A percentile compares a stretch with the other conserved stretches of the same genome.
Conservation (phyloP, 345 rosid species). For the Boechera retrofracta region DNA sequence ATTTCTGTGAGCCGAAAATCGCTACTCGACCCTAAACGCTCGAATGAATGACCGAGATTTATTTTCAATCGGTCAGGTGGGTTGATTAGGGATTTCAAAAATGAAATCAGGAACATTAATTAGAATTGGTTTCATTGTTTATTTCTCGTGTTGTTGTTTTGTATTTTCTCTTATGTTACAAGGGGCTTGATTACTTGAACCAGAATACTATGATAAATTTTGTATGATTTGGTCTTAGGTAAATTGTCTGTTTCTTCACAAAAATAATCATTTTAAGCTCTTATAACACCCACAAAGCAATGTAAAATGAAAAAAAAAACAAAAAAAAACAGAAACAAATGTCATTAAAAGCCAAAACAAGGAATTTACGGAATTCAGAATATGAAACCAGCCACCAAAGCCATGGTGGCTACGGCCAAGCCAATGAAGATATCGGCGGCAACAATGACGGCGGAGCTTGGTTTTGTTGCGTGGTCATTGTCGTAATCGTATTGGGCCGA, state of each 20-base stretch:
- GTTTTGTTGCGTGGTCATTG: background rate
- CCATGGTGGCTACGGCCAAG: slow-evolving; percentile 9
- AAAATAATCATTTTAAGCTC: background rate
- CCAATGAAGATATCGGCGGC: background rate
- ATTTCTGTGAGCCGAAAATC: slow-evolving; percentile 4
- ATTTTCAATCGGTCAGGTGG: slow-evolving; percentile 33
- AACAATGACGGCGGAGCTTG: slow-evolving; percentile 25
- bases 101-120: slow-evolving; percentile 12
- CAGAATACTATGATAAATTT: slow-evolving; percentile 17
- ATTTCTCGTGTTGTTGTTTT: slow-evolving; percentile 16
- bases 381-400: slow-evolving; percentile 23
- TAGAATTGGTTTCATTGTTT: slow-evolving; percentile 20
- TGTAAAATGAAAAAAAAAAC: background rate
- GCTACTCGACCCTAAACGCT: slow-evolving; percentile 10
- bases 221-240: slow-evolving; percentile 7
- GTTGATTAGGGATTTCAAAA: slow-evolving; percentile 1
- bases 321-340: background rate
- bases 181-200: background rate
- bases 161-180: background rate
- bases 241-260: background rate
- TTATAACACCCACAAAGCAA: background rate
- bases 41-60: slow-evolving; percentile 8
- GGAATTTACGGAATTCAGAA: slow-evolving; percentile 1
- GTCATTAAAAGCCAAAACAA: background rate
- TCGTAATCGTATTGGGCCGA: slow-evolving; percentile 31